Evolutionary conservation across 2,329 filamentous ascomycete species (phyloP), one percentile per base, ranked within the genome.

Genomic region (Fusarium annulatum): DNA sequence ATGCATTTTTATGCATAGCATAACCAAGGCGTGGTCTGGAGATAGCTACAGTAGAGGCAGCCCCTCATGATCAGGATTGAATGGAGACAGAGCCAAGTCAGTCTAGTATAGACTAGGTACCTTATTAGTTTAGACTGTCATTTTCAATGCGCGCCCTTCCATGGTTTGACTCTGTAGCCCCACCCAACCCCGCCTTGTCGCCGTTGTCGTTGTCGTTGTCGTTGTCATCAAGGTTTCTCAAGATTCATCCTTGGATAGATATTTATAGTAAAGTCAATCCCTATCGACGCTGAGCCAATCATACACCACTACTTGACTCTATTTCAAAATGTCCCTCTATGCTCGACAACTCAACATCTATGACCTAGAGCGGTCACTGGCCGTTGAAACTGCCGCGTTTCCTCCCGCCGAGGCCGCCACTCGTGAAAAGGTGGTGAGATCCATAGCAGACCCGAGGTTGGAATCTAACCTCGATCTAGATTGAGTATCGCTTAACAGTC

Each of bases 381-480:
- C 60, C 9, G 74, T 81, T 5, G 79, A 81, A 34, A 71, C 78
- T 2, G 73, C 78, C 1, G 78, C 79, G 1, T 81, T 81, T 45
- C 79, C 79, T 9, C 75, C 79, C 3, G 73, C 72, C 1, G 76
- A 79, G 39, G 79, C 77, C 7, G 79, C 79, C 6, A 76, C 76
- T 57, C 76, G 72, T 23, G 76, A 78, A 62, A 80, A 79, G 69
- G 79, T 79, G 38, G 55, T 36, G 39, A 15, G 15, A 14, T 9
- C 26, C 3, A 23, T 14, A 7, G 2, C 6, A 34, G 23, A 11
- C 33, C 12, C 23, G 28, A 41, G 2, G 4, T 9, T 18, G 2
- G 14, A 5, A 15, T 23, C 68, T 74, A 57, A 72, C 46, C n/a
- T 14, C 0, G 14, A 14, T 28, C 19, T 34, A 80, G 79, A 80